Evolutionary conservation across 1,139 yeast genomes (phyloP).

Genomic region (Candida tropicalis): DNA sequence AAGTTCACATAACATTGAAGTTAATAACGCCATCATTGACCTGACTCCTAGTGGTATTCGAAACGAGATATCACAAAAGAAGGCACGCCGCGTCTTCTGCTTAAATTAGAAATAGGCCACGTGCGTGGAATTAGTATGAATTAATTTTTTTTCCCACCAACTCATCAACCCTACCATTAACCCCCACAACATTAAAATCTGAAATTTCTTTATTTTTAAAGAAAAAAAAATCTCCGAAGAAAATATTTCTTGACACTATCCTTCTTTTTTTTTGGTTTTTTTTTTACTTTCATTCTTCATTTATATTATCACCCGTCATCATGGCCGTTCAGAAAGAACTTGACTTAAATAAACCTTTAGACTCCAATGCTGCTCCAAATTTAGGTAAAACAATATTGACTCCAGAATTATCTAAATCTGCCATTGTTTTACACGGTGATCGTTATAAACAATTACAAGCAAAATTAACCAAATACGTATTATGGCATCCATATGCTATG

Average conservation of each 20-base stretch:
- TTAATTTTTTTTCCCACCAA: background rate
- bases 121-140: background rate
- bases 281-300: background rate
- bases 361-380: constrained; percentile 49
- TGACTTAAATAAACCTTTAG: constrained; percentile 56
- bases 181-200: background rate
- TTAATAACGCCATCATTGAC: no score
- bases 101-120: background rate
- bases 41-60: no score
- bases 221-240: background rate
- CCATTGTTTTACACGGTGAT: constrained; percentile 65
- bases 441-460: constrained; percentile 61
- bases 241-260: background rate
- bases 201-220: background rate
- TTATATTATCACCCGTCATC: background rate
- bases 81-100: background rate
- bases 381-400: constrained; percentile 46
- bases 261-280: background rate
- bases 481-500: constrained; percentile 50
- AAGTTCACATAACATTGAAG: no score
- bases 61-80: no score
- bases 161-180: background rate
- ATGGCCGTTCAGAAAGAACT: constrained; percentile 45
- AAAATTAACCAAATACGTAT: constrained; percentile 46
- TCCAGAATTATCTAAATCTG: constrained; percentile 63